Evolutionary conservation across 345 rosid species (phyloP).

Genomic region (Ceriops zippeliana): DNA sequence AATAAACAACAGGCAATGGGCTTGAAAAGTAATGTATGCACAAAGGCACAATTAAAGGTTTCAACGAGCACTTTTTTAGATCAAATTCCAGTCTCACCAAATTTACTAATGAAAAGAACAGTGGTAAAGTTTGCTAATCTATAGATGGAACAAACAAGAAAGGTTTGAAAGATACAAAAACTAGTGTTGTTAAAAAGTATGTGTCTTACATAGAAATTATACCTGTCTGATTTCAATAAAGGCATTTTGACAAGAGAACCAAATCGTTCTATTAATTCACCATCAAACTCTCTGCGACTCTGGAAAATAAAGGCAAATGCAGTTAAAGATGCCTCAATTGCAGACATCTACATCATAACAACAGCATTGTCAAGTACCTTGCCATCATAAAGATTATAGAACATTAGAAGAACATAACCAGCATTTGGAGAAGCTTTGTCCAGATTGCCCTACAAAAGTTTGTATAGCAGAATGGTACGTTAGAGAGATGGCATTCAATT

Average conservation of each 20-base stretch:
- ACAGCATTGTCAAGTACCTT: slow-evolving; percentile 50
- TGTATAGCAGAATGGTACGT: slow-evolving; percentile 19
- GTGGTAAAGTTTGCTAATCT: no score
- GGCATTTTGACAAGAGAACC: slow-evolving; percentile 91
- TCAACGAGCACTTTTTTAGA: no score
- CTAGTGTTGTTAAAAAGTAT: neutral
- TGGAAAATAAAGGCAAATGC: slow-evolving; percentile 20
- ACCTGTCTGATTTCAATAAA: slow-evolving; percentile 77
- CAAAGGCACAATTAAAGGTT: no score
- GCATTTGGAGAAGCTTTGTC: slow-evolving; percentile 81
- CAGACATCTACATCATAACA: slow-evolving; percentile 6
- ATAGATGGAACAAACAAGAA: no score
- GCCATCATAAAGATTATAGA: slow-evolving; percentile 93
- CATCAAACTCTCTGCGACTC: slow-evolving; percentile 80
- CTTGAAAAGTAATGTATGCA: no score
- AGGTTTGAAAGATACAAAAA: neutral
- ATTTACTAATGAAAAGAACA: no score
- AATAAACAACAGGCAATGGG: no score
- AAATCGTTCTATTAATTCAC: slow-evolving; percentile 82
- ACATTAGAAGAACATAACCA: slow-evolving; percentile 92
- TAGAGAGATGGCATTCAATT: slow-evolving; percentile 9
- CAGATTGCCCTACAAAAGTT: slow-evolving; percentile 74
- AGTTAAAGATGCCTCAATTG: neutral
- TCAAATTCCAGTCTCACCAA: no score
- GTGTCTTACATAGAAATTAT: neutral